Percentiles rank a stretch among this genome's conserved stretches.
Conservation (phyloP, 2,329 filamentous ascomycete species). For the Chrysosporium queenslandicum region DNA sequence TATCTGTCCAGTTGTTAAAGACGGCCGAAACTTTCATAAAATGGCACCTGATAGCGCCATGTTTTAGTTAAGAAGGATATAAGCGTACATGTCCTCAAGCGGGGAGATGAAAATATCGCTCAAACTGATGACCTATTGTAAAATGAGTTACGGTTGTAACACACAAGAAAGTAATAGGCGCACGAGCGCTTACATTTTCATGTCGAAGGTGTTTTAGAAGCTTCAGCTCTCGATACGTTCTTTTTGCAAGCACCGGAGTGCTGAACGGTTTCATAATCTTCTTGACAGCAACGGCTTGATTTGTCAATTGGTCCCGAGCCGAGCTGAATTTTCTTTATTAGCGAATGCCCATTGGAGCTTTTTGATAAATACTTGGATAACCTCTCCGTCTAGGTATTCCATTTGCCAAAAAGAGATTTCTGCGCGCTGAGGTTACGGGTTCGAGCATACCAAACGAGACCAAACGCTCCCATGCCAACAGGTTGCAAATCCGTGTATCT, state of each 20-base stretch:
- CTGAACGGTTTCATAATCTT: constrained; percentile 99
- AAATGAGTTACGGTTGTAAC: constrained; percentile 5
- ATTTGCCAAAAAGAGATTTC: neutral
- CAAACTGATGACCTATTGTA: constrained; percentile 77
- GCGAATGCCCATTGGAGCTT: neutral
- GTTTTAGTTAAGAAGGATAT: neutral
- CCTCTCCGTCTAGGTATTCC: neutral
- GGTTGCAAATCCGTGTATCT: constrained; percentile 98
- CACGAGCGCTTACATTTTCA: constrained; percentile 63
- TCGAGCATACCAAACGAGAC: constrained; percentile 75
- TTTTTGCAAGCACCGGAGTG: constrained; percentile 95
- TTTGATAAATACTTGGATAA: neutral
- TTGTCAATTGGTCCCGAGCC: constrained; percentile 93
- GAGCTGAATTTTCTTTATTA: constrained; percentile 51
- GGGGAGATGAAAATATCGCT: constrained; percentile 99
- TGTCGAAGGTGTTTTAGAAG: constrained; percentile 92
- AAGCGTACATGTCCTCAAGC: constrained; percentile 84
- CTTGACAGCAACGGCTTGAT: constrained; percentile 94
- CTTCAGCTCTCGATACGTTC: constrained; percentile 95
- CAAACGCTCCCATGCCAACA: constrained; percentile 98
- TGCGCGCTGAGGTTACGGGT: neutral
- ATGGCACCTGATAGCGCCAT: neutral
- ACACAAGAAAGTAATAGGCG: neutral
- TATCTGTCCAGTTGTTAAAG: constrained; percentile 50
- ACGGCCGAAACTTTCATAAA: neutral